These are phyloP conservation scores for Saccharomycopsis sp. DNA, from an alignment of 805 yeast species.

Conservation along the genomic window DNA sequence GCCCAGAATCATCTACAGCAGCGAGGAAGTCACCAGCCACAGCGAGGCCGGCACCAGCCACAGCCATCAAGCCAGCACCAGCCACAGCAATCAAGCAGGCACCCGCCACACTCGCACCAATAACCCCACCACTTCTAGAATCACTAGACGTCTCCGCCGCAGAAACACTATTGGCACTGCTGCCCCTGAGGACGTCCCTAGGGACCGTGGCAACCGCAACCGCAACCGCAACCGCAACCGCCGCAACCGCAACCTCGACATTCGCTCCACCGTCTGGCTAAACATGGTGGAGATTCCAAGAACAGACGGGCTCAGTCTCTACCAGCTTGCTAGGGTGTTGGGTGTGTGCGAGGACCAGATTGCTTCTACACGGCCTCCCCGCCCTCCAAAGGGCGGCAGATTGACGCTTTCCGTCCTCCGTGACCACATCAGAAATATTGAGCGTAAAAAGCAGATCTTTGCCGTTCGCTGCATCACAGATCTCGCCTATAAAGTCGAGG, in stretches of 20 bases:
- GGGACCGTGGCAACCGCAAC: not conserved
- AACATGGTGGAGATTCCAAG: not conserved
- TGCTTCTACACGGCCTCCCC: not conserved
- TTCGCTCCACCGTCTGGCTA: not conserved
- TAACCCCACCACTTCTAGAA: too few relatives aligned
- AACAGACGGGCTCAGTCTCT: not conserved
- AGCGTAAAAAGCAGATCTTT: constrained; percentile 3
- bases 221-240: not conserved
- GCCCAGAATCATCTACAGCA: too few relatives aligned
- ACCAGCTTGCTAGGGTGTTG: not conserved
- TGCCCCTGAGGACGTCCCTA: too few relatives aligned
- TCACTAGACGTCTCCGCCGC: too few relatives aligned
- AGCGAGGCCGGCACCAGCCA: not conserved
- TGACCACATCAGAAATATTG: not conserved
- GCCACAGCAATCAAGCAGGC: too few relatives aligned
- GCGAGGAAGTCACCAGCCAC: too few relatives aligned
- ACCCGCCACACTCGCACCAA: too few relatives aligned
- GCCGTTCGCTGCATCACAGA: constrained; percentile 10
- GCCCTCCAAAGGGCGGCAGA: not conserved
- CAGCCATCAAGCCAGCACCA: not conserved
- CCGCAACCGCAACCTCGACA: not conserved
- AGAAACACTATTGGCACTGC: too few relatives aligned
- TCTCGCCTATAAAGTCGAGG: not conserved
- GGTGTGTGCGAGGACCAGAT: not conserved
- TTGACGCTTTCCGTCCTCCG: not conserved